Evolutionary conservation across 495 filamentous ascomycete species (phyloP).

Genomic region (Lepraria neglecta): DNA sequence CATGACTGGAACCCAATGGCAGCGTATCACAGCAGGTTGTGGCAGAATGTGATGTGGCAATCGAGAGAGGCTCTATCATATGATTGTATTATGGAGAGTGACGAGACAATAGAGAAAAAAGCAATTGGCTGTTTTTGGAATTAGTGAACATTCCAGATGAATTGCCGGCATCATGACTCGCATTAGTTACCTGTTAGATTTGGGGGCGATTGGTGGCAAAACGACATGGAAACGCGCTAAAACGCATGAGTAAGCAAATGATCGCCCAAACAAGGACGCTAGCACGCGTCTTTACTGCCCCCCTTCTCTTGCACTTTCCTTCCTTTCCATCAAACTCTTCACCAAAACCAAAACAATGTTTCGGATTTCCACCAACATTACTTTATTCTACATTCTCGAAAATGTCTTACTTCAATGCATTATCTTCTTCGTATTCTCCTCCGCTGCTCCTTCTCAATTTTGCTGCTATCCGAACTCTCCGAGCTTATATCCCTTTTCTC

Average conservation of each 20-base stretch:
- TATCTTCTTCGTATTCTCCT: background rate
- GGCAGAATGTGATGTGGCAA: background rate
- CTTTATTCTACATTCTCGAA: too few species aligned
- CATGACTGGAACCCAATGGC: background rate
- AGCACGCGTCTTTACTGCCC: constrained; percentile 4
- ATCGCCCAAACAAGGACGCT: too few species aligned
- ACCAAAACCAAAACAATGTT: background rate
- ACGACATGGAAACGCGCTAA: background rate
- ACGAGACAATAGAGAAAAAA: background rate
- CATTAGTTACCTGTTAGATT: background rate
- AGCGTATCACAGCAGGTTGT: background rate
- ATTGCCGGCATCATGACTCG: constrained; percentile 9
- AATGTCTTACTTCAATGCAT: too few species aligned
- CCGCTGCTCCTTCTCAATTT: background rate
- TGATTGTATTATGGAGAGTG: background rate
- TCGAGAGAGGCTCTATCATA: too few species aligned
- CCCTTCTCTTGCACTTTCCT: background rate
- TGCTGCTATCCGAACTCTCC: constrained; percentile 1
- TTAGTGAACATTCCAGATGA: too few species aligned
- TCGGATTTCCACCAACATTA: background rate
- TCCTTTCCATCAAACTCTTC: background rate
- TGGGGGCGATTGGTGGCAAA: background rate
- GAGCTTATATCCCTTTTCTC: background rate
- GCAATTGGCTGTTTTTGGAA: too few species aligned
- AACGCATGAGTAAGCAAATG: too few species aligned